These are phyloP conservation scores for Recurvomyces mirabilis DNA, from an alignment of 495 filamentous ascomycete genomes.

Conservation along the genomic window DNA sequence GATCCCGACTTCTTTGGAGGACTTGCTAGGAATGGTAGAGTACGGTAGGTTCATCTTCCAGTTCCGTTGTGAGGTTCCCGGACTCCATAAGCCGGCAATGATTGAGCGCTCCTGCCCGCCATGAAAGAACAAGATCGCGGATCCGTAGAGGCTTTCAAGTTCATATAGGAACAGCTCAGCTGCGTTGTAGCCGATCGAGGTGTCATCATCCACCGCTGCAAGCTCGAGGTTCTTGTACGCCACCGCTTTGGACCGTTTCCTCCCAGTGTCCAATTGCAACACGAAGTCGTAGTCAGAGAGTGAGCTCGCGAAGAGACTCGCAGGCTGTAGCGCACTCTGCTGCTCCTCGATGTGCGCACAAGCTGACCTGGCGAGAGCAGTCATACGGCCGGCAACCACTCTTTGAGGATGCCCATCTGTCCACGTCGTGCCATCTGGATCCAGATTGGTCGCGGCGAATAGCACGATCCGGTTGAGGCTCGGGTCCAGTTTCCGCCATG, in stretches of 20 bases:
- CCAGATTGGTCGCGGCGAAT: constrained; percentile 72
- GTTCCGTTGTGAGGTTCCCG: constrained; percentile 40
- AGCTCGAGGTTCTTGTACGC: constrained; percentile 62
- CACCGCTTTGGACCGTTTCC: constrained; percentile 5
- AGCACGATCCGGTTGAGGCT: constrained; percentile 71
- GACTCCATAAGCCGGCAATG: constrained; percentile 78
- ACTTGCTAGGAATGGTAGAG: constrained; percentile 46
- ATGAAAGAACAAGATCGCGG: constrained; percentile 63
- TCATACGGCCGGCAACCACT: constrained; percentile 77
- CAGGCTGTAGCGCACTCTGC: constrained; percentile 43
- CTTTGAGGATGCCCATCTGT: constrained; percentile 63
- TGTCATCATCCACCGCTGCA: constrained; percentile 29
- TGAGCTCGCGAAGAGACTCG: constrained; percentile 55
- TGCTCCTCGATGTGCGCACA: constrained; percentile 48
- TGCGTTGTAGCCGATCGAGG: constrained; percentile 40
- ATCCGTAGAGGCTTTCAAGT: constrained; percentile 48
- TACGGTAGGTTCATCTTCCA: constrained; percentile 61
- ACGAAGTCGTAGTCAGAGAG: constrained; percentile 76
- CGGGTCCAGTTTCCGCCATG: constrained; percentile 77
- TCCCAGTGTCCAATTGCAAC: constrained; percentile 51
- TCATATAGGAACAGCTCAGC: constrained; percentile 44
- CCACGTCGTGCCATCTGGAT: constrained; percentile 66
- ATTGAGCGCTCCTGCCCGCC: constrained; percentile 43
- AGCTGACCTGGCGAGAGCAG: constrained; percentile 63
- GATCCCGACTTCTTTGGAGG: constrained; percentile 23